phyloP scores from a whole-genome alignment of 2,329 filamentous ascomycete genomes.

The Calonectria pseudoreteaudii region DNA sequence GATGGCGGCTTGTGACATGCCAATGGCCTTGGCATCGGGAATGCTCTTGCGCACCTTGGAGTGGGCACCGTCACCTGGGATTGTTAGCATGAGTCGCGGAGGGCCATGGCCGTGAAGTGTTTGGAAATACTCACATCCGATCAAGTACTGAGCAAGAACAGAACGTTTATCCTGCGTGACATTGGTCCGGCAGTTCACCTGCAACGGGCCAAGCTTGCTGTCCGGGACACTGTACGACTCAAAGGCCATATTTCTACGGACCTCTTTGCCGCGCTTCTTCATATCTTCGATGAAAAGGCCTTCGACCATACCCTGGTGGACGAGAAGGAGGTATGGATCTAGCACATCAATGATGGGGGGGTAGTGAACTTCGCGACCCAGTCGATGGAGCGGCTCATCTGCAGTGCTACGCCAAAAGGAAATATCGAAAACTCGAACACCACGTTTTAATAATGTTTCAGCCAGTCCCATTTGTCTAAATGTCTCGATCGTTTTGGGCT shows the following conservation, averaged over 20 bases:
- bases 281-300: constrained; percentile 77
- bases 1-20: constrained; percentile 64
- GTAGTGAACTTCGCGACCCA: constrained; percentile 76
- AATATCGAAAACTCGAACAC: constrained; percentile 79
- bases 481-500: constrained; percentile 84
- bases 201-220: constrained; percentile 56
- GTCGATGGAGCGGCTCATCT: constrained; percentile 66
- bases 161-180: constrained; percentile 62
- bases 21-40: constrained; percentile 65
- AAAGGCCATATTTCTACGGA: constrained; percentile 74
- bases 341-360: constrained; percentile 70
- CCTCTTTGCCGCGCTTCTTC: constrained; percentile 70
- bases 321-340: constrained; percentile 68
- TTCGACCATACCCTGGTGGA: constrained; percentile 83
- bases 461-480: constrained; percentile 79
- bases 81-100: constrained; percentile 18
- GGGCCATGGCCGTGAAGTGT: no score
- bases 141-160: constrained; percentile 71
- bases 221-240: constrained; percentile 64
- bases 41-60: constrained; percentile 77
- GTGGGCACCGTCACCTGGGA: constrained; percentile 74
- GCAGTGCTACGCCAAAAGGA: constrained; percentile 74
- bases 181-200: constrained; percentile 64
- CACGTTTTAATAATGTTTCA: constrained; percentile 74
- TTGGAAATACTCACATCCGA: constrained; percentile 68